phyloP scores from a whole-genome alignment of 2,329 filamentous ascomycete genomes.

The Pseudopithomyces chartarum region DNA sequence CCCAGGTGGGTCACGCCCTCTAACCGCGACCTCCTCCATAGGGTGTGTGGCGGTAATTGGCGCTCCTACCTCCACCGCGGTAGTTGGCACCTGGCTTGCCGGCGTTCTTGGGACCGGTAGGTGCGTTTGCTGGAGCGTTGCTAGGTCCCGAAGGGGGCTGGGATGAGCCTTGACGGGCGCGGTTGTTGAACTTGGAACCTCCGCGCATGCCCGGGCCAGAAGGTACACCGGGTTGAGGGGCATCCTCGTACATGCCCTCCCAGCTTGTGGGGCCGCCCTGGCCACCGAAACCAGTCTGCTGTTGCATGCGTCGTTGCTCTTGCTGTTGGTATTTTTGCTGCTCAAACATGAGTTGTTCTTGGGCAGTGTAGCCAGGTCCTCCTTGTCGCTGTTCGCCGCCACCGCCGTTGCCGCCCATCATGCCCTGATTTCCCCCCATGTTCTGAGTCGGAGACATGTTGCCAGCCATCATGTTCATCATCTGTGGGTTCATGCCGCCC shows the following conservation, averaged over 20 bases:
- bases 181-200: constrained; percentile 35
- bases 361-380: constrained; percentile 64
- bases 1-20: background rate
- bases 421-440: constrained; percentile 49
- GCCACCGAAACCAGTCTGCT: constrained; percentile 51
- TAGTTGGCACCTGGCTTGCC: constrained; percentile 92
- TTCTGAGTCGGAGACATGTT: constrained; percentile 29
- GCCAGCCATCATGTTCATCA: constrained; percentile 51
- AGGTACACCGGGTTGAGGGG: constrained; percentile 76
- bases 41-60: constrained; percentile 38
- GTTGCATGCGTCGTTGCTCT: constrained; percentile 60
- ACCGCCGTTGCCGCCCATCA: constrained; percentile 26
- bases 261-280: constrained; percentile 78
- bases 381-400: constrained; percentile 25
- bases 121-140: constrained; percentile 74
- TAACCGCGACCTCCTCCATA: constrained; percentile 25
- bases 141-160: constrained; percentile 47
- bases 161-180: constrained; percentile 44
- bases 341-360: constrained; percentile 76
- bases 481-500: constrained; percentile 62
- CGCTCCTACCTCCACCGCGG: constrained; percentile 72
- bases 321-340: constrained; percentile 80
- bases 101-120: constrained; percentile 94
- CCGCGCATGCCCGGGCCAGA: constrained; percentile 52
- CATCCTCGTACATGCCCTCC: constrained; percentile 99